Conservation (phyloP, 139 green algal species). For the Chlamydomonas eustigma region DNA sequence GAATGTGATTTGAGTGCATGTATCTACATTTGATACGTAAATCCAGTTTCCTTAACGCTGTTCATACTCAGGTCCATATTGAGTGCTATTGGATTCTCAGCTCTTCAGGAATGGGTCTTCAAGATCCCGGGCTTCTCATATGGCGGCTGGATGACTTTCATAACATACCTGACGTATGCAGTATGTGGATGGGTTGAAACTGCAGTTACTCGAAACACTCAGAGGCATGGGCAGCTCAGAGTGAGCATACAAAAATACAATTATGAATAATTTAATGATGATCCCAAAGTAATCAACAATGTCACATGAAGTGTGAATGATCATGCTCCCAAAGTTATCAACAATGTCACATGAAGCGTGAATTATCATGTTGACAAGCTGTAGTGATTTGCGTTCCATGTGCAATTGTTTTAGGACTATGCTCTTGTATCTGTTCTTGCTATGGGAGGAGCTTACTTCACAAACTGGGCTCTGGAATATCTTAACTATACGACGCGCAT, state of each 20-base stretch:
- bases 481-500: conserved; percentile 68
- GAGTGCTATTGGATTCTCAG: conserved; percentile 43
- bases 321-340: too few species aligned
- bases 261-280: too few species aligned
- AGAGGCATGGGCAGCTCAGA: conserved; percentile 28
- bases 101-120: conserved; percentile 62
- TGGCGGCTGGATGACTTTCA: conserved; percentile 62
- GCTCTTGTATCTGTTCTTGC: conserved; percentile 42
- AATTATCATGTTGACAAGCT: too few species aligned
- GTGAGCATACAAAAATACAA: too few species aligned
- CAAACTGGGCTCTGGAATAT: conserved; percentile 63
- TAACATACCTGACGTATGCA: conserved; percentile 51
- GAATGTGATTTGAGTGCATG: too few species aligned
- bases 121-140: conserved; percentile 53
- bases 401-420: too few species aligned
- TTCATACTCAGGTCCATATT: conserved; percentile 31
- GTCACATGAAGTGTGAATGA: too few species aligned
- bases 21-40: not conserved
- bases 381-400: too few species aligned
- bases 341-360: too few species aligned
- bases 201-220: conserved; percentile 21
- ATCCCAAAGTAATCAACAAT: too few species aligned
- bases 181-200: conserved; percentile 43
- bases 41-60: not conserved
- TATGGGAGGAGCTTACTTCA: conserved; percentile 53